A percentile compares a stretch with the other conserved stretches of the same genome.
Conservation (phyloP, 139 green algal species). For the Nannochloris sp. region DNA sequence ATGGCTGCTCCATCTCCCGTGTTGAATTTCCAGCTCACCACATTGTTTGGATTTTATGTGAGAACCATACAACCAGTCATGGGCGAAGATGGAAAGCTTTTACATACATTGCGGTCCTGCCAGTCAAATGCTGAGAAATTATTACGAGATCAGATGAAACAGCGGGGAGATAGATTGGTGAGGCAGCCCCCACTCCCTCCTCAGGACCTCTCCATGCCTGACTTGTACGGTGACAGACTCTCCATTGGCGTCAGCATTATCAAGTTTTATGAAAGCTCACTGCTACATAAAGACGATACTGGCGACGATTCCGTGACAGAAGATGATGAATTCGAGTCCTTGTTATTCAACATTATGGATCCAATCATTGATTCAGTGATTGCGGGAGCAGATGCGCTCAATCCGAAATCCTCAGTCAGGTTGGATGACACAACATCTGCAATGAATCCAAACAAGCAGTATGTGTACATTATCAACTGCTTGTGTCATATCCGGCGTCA, state of each 20-base stretch:
- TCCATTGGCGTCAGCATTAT: conserved; percentile 54
- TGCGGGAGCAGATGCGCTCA: conserved; percentile 40
- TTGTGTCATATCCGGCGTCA: conserved; percentile 13
- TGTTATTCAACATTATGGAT: conserved; percentile 56
- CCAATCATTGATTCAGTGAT: conserved; percentile 58
- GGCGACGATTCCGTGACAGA: neutral
- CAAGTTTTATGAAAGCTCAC: conserved; percentile 42
- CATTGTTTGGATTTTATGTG: conserved; percentile 79
- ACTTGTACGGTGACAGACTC: conserved; percentile 50
- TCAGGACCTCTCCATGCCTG: conserved; percentile 52
- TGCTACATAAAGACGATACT: conserved; percentile 18
- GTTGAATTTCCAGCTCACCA: conserved; percentile 67
- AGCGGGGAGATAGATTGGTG: conserved; percentile 53
- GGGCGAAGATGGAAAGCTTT: conserved; percentile 23
- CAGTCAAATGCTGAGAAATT: conserved; percentile 32
- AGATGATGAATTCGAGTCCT: conserved; percentile 12
- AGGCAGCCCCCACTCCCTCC: conserved; percentile 52
- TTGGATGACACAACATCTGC: conserved; percentile 35
- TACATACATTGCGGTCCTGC: conserved; percentile 32
- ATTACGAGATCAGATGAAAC: conserved; percentile 62
- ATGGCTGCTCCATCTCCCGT: conserved; percentile 58
- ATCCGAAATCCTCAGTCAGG: conserved; percentile 26
- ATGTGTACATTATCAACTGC: conserved; percentile 73
- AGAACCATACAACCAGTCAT: conserved; percentile 36
- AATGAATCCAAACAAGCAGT: conserved; percentile 43